Base-by-base conservation (phyloP, 345 rosid species). In the Eucalyptus erythrocorys region DNA sequence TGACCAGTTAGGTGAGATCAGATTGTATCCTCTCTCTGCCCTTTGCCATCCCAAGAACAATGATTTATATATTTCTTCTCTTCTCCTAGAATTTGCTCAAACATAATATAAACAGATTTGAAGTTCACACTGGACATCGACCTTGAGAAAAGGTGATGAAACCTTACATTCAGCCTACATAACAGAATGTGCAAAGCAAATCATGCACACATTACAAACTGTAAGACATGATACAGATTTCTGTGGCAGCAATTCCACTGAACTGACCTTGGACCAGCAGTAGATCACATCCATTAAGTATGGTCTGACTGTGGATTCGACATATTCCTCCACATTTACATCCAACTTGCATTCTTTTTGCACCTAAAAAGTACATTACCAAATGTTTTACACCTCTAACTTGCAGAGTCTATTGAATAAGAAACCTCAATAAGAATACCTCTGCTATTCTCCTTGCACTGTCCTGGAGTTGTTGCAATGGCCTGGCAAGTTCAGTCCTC, bases 271-370 rank as follows among this genome's bases (percentile, higher is more conserved):
- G 47, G 99, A 97, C 99, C 99, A 97, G 89, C 96, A 94, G 92
- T 97, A 98, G 92, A 97, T 94, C 88, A 98, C 99, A 90, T 98
- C 99, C 99, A 98, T 95, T 91, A 98, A 91, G 91, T 86, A 95
- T 32, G 99, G 99, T 90, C 99, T 94, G 89, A 95, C 99, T 76
- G 99, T 96, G 91, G 99, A 97, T 90, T 97, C 99, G 87, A 97
- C 99, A 85, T 95, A 97, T 93, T 98, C 99, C 19, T 98, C 99
- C 37, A 98, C 97, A 87, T 95, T 91, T 59, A 98, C 90, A 88
- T 96, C 97, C 93, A 98, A 93, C 91, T 97, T 98, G 97, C 99
- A 97, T 91, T 97, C 99, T 91, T 91, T 95, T 96, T 98, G 99
- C 93, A 96, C 94, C 99, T 97, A 94, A 88, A 90, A 89, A 48